Evolutionary conservation across 176 grass and related monocot genomes (phyloP).

Genomic region (Phoenix dactylifera): DNA sequence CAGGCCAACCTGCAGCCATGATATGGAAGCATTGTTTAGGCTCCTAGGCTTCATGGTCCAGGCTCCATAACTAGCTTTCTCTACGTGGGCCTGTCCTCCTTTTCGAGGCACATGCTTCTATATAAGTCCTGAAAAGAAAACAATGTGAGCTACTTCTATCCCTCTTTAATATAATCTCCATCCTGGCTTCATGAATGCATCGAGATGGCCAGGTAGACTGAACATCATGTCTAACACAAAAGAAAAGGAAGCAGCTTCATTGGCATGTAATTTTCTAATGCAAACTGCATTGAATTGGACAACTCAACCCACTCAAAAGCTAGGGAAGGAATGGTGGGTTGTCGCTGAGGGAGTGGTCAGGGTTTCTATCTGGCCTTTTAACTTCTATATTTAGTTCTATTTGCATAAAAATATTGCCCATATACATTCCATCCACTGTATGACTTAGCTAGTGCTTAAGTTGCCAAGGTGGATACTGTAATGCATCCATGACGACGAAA

Average conservation of each 20-base stretch:
- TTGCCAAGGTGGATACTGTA: too few species aligned
- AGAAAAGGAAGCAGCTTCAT: neutral
- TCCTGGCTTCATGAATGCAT: slow-evolving; percentile 11
- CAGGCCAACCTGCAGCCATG: too few species aligned
- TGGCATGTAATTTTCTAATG: slow-evolving; percentile 49
- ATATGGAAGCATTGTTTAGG: too few species aligned
- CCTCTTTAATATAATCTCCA: neutral
- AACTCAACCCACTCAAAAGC: slow-evolving; percentile 65
- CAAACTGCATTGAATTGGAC: slow-evolving; percentile 29
- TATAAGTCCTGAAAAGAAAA: slow-evolving; percentile 27
- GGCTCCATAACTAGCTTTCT: neutral
- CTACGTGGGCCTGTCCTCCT: slow-evolving; percentile 41
- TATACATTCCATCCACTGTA: too few species aligned
- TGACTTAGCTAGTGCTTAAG: too few species aligned
- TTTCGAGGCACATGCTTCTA: slow-evolving; percentile 52
- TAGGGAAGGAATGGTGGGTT: slow-evolving; percentile 31
- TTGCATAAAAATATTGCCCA: too few species aligned
- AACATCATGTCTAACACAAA: slow-evolving; percentile 35
- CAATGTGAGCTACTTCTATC: neutral
- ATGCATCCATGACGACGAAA: too few species aligned
- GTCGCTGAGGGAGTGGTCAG: slow-evolving; percentile 24
- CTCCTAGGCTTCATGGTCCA: neutral
- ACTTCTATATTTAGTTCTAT: too few species aligned
- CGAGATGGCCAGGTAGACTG: slow-evolving; percentile 47
- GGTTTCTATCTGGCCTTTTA: too few species aligned